These are phyloP conservation scores for Ogataea trehalophila DNA, from an alignment of 805 yeast species.

Conservation along the genomic window DNA sequence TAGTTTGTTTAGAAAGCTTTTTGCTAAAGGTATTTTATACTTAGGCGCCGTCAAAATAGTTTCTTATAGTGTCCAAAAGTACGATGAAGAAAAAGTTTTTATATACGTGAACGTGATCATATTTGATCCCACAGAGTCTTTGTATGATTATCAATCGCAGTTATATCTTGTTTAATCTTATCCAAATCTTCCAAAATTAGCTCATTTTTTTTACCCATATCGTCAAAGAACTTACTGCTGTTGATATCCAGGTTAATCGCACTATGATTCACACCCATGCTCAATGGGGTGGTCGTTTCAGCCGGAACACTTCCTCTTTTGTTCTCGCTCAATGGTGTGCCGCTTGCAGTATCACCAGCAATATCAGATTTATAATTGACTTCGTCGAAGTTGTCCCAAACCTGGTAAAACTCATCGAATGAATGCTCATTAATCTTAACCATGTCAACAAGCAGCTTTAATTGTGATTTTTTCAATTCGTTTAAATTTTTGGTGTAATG, in stretches of 20 bases:
- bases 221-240: conserved; percentile 45
- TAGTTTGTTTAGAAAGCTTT: too few species aligned
- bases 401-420: conserved; percentile 26
- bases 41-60: too few species aligned
- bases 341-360: background rate
- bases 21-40: too few species aligned
- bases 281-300: background rate
- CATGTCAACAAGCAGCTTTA: conserved; percentile 38
- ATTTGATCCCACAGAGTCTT: conserved; percentile 38
- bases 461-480: conserved; percentile 54
- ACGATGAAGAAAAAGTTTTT: too few species aligned
- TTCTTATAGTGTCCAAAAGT: too few species aligned
- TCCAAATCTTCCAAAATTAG: conserved; percentile 45
- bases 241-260: conserved; percentile 19
- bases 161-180: conserved; percentile 47
- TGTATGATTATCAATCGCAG: conserved; percentile 40
- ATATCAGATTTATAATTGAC: background rate
- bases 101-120: background rate
- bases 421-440: conserved; percentile 28
- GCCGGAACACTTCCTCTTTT: background rate
- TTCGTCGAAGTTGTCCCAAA: conserved; percentile 22
- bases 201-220: conserved; percentile 44
- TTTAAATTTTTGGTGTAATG: conserved; percentile 47
- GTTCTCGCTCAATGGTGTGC: background rate
- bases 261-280: background rate